Conservation (phyloP, 192 early-diverging fungal species). For the Cladochytrium replicatum region DNA sequence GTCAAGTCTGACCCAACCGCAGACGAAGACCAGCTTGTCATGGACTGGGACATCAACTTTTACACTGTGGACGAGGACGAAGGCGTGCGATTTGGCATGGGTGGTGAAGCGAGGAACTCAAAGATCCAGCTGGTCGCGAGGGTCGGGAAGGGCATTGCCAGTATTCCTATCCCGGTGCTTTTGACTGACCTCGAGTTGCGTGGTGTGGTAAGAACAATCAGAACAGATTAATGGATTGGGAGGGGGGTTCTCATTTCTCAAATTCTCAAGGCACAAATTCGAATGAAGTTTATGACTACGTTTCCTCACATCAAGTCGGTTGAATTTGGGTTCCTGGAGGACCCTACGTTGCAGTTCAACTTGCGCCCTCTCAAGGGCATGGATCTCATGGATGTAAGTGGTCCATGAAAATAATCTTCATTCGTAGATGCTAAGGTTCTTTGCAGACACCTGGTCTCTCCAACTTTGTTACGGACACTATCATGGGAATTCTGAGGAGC, state of each 20-base stretch:
- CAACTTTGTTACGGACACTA: conserved; percentile 14
- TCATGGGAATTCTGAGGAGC: conserved; percentile 4
- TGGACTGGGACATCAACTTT: conserved; percentile 87
- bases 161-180: conserved; percentile 74
- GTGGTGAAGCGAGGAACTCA: conserved; percentile 54
- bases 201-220: too few species aligned
- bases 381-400: conserved; percentile 67
- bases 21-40: conserved; percentile 34
- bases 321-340: conserved; percentile 73
- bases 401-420: conserved; percentile 38
- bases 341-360: conserved; percentile 80
- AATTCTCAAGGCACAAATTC: conserved; percentile 48
- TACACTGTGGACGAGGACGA: conserved; percentile 72
- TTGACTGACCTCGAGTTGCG: conserved; percentile 75
- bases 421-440: conserved; percentile 46
- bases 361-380: conserved; percentile 68
- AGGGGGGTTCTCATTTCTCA: neutral
- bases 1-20: conserved; percentile 24
- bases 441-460: conserved; percentile 1
- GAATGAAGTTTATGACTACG: conserved; percentile 72
- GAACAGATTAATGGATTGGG: neutral
- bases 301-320: conserved; percentile 82
- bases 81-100: conserved; percentile 34
- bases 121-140: conserved; percentile 78
- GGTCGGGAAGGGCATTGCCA: conserved; percentile 76